Percentiles rank a stretch among this genome's conserved stretches.
These are phyloP conservation scores for Nepenthes alata DNA, from an alignment of 179 eudicot species.

Conservation along the genomic window DNA sequence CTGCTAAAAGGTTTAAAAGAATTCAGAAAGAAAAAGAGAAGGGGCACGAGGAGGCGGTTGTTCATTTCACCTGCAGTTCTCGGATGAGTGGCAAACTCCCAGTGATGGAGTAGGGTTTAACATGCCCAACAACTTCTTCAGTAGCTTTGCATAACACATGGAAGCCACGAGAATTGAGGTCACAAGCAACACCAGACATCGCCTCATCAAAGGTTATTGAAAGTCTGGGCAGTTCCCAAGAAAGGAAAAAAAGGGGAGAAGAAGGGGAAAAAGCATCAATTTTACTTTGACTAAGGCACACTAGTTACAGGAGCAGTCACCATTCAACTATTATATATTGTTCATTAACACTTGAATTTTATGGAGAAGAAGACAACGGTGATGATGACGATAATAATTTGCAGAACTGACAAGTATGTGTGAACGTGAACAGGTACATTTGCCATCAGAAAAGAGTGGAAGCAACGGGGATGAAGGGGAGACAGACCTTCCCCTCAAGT, in stretches of 20 bases:
- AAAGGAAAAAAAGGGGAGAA: too few relatives aligned
- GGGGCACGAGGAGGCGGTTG: background rate
- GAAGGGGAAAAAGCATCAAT: too few relatives aligned
- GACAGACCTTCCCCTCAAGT: conserved; percentile 68
- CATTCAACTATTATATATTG: too few relatives aligned
- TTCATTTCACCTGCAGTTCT: conserved; percentile 55
- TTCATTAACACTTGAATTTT: too few relatives aligned
- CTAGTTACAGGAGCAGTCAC: too few relatives aligned
- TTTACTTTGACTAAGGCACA: too few relatives aligned
- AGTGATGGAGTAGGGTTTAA: conserved; percentile 85
- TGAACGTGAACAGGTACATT: background rate
- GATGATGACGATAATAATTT: background rate
- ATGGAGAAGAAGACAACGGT: too few relatives aligned
- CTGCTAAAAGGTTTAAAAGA: background rate
- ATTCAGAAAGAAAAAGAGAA: background rate
- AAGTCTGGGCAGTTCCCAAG: conserved; percentile 25
- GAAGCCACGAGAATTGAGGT: conserved; percentile 84
- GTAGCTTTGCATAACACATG: conserved; percentile 90
- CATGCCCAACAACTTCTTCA: conserved; percentile 85
- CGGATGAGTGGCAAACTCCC: conserved; percentile 92
- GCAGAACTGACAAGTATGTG: background rate
- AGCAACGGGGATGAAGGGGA: background rate
- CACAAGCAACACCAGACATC: conserved; percentile 75
- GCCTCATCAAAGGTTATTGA: conserved; percentile 62
- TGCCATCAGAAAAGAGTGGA: background rate